These are phyloP conservation scores for Zymoseptoria passerinii DNA, from an alignment of 2,329 filamentous ascomycete genomes.

Conservation along the genomic window DNA sequence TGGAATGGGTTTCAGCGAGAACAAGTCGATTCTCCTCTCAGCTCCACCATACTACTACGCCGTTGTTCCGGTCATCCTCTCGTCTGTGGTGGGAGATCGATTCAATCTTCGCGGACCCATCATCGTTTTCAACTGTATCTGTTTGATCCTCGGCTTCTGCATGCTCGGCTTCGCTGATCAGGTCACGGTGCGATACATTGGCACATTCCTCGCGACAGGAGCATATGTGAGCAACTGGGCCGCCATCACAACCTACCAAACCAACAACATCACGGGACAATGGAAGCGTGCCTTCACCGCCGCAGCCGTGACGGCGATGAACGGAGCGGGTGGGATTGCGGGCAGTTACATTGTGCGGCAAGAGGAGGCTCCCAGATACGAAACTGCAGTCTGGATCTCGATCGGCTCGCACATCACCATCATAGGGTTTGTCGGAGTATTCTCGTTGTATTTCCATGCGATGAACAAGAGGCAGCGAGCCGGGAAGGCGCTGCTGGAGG, in stretches of 20 bases:
- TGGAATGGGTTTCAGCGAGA: slow-evolving; percentile 39
- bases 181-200: slow-evolving; percentile 55
- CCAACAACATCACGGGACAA: slow-evolving; percentile 54
- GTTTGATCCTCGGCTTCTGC: slow-evolving; percentile 54
- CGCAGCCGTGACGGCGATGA: slow-evolving; percentile 50
- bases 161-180: slow-evolving; percentile 56
- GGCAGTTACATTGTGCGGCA: slow-evolving; percentile 58
- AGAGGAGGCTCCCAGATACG: slow-evolving; percentile 53
- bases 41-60: slow-evolving; percentile 63
- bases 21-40: slow-evolving; percentile 49
- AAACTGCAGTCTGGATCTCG: slow-evolving; percentile 59
- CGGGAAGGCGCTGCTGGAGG: slow-evolving; percentile 21
- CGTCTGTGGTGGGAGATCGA: slow-evolving; percentile 54
- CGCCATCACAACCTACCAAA: slow-evolving; percentile 54
- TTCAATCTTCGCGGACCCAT: slow-evolving; percentile 53
- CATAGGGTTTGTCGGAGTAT: slow-evolving; percentile 20
- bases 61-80: slow-evolving; percentile 54
- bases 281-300: slow-evolving; percentile 58
- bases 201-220: slow-evolving; percentile 58
- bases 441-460: slow-evolving; percentile 23
- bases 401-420: slow-evolving; percentile 42
- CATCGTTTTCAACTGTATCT: slow-evolving; percentile 56
- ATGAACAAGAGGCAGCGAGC: slow-evolving; percentile 23
- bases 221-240: slow-evolving; percentile 64
- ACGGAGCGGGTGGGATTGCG: slow-evolving; percentile 56